A percentile compares a stretch with the other conserved stretches of the same genome.
These are phyloP conservation scores for Murraya koenigii DNA, from an alignment of 345 rosid species.

Conservation along the genomic window DNA sequence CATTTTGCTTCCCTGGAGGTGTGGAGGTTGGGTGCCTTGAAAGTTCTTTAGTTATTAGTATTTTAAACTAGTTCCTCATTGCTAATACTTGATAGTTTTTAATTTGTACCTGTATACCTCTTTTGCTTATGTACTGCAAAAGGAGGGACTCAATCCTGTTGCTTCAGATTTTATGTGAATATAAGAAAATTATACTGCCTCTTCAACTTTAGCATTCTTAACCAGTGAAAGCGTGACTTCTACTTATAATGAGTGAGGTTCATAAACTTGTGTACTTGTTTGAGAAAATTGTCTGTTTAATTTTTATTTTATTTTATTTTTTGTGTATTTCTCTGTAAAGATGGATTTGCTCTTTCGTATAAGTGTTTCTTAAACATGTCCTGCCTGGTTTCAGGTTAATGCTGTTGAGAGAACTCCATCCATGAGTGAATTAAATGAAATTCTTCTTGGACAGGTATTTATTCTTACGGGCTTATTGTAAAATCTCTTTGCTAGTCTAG, in stretches of 20 bases:
- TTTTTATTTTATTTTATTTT: not conserved
- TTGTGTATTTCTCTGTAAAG: not conserved
- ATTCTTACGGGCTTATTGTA: not conserved
- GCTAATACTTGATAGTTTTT: not conserved
- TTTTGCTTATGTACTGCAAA: not conserved
- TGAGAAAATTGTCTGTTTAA: not conserved
- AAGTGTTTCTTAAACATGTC: conserved; percentile 17
- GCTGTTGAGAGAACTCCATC: conserved; percentile 95
- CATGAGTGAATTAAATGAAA: conserved; percentile 93
- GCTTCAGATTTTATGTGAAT: not conserved
- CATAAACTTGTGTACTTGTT: not conserved
- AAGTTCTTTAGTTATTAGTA: not conserved
- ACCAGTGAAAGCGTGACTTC: not conserved
- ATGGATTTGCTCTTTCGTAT: not conserved
- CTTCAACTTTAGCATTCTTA: not conserved
- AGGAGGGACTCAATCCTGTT: not conserved
- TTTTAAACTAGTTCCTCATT: not conserved
- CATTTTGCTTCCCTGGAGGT: conserved; percentile 96
- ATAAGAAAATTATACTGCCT: not conserved
- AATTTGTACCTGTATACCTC: not conserved
- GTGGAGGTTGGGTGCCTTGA: conserved; percentile 56
- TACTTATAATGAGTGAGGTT: not conserved
- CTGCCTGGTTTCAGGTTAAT: conserved; percentile 54
- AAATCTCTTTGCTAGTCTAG: conserved; percentile 3
- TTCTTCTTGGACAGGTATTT: conserved; percentile 83